phyloP scores from a whole-genome alignment of 1,284 basidiomycete species.

The Rhodotorula sp. region DNA sequence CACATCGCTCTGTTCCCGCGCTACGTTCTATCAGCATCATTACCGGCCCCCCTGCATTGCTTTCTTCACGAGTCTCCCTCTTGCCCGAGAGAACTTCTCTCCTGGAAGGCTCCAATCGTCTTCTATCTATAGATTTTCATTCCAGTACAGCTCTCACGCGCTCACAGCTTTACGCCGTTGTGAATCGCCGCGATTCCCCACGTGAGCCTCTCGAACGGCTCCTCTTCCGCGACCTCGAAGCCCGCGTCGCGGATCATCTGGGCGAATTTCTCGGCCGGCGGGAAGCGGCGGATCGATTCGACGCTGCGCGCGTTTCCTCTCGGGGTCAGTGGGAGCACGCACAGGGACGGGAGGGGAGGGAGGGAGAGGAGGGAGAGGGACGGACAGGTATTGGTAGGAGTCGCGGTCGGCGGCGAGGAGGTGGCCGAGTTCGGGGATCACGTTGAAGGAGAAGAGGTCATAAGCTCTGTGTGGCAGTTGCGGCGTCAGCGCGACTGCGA shows the following conservation, averaged over 20 bases:
- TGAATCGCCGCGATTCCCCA: conserved; percentile 49
- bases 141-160: too few relatives aligned
- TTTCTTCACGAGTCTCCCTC: too few relatives aligned
- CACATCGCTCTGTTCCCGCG: neutral
- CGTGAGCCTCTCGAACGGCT: conserved; percentile 47
- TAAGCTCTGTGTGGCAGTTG: conserved; percentile 65
- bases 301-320: too few relatives aligned
- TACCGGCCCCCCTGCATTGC: too few relatives aligned
- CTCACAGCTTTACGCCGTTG: conserved; percentile 45
- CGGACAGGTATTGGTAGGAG: conserved; percentile 68
- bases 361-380: conserved; percentile 60
- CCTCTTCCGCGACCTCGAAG: conserved; percentile 47
- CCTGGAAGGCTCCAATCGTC: too few relatives aligned
- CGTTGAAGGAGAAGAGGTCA: conserved; percentile 92
- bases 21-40: too few relatives aligned
- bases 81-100: too few relatives aligned
- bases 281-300: conserved; percentile 95
- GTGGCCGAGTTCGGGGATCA: conserved; percentile 92
- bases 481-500: neutral
- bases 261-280: conserved; percentile 84
- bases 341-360: neutral
- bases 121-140: too few relatives aligned
- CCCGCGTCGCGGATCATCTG: conserved; percentile 63
- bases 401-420: conserved; percentile 92
- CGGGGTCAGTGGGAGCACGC: too few relatives aligned